phyloP scores from a whole-genome alignment of 2,329 filamentous ascomycete species.

The Pseudogymnoascus sp. region DNA sequence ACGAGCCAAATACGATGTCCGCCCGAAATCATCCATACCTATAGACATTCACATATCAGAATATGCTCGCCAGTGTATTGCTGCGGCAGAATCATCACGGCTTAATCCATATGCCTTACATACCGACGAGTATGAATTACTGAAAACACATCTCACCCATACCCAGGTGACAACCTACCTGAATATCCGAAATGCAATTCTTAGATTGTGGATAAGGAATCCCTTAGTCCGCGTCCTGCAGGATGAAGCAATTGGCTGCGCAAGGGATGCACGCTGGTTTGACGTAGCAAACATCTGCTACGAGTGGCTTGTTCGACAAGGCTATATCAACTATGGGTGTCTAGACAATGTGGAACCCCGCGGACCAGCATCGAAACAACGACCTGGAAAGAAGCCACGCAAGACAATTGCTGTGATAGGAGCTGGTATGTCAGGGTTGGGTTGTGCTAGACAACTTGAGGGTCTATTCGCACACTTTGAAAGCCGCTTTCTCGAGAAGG shows the following conservation, averaged over 20 bases:
- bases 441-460: conserved; percentile 85
- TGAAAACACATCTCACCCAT: conserved; percentile 75
- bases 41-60: conserved; percentile 60
- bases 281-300: conserved; percentile 81
- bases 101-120: conserved; percentile 86
- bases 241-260: conserved; percentile 84
- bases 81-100: conserved; percentile 80
- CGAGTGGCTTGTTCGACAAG: conserved; percentile 82
- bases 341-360: conserved; percentile 50
- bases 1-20: conserved; percentile 46
- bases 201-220: conserved; percentile 82
- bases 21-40: conserved; percentile 77
- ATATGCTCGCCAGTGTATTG: conserved; percentile 86
- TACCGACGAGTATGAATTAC: conserved; percentile 69
- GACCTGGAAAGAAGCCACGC: conserved; percentile 38
- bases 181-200: conserved; percentile 90
- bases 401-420: conserved; percentile 81
- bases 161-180: conserved; percentile 90
- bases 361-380: conserved; percentile 29
- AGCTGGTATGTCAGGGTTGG: conserved; percentile 87
- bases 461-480: conserved; percentile 75
- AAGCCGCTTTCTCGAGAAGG: conserved; percentile 53
- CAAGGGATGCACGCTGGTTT: conserved; percentile 81
- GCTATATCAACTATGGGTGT: conserved; percentile 96
- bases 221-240: conserved; percentile 72